A percentile compares a stretch with the other conserved stretches of the same genome.
Conservation (phyloP, 2,329 filamentous ascomycete genomes). For the Escovopsis weberi region DNA sequence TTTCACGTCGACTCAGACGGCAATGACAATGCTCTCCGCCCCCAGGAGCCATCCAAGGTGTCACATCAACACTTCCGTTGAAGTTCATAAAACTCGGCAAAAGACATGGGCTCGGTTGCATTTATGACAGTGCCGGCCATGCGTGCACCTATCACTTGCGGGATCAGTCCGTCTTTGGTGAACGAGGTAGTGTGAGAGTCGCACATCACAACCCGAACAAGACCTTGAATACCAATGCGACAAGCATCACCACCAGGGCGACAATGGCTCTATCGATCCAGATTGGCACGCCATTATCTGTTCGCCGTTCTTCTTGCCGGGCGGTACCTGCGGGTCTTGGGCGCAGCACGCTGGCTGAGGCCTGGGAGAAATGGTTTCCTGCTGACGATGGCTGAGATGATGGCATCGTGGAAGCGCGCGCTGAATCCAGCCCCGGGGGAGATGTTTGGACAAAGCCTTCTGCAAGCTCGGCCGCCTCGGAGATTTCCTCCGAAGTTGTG, state of each 20-base stretch:
- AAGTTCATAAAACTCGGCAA: too few species aligned
- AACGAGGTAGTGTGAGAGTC: too few species aligned
- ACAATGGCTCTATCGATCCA: slow-evolving; percentile 78
- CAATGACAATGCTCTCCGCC: too few species aligned
- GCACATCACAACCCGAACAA: slow-evolving; percentile 18
- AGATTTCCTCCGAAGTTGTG: slow-evolving; percentile 18
- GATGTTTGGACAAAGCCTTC: slow-evolving; percentile 44
- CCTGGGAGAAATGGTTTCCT: not conserved
- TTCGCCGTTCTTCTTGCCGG: not conserved
- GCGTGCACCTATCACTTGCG: too few species aligned
- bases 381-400: slow-evolving; percentile 4
- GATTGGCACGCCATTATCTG: slow-evolving; percentile 39
- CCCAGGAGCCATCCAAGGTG: too few species aligned
- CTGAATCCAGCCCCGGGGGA: slow-evolving; percentile 7
- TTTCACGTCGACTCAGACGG: too few species aligned
- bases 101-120: too few species aligned
- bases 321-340: not conserved
- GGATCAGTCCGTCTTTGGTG: too few species aligned
- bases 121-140: too few species aligned
- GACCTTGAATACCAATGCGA: slow-evolving; percentile 53
- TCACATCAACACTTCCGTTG: too few species aligned
- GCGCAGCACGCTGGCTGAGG: not conserved
- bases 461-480: slow-evolving; percentile 32
- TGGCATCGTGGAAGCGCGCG: not conserved
- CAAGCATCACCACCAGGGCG: slow-evolving; percentile 52